Evolutionary conservation across 2,329 filamentous ascomycete genomes (phyloP).

Genomic region (Biscogniauxia sp.): DNA sequence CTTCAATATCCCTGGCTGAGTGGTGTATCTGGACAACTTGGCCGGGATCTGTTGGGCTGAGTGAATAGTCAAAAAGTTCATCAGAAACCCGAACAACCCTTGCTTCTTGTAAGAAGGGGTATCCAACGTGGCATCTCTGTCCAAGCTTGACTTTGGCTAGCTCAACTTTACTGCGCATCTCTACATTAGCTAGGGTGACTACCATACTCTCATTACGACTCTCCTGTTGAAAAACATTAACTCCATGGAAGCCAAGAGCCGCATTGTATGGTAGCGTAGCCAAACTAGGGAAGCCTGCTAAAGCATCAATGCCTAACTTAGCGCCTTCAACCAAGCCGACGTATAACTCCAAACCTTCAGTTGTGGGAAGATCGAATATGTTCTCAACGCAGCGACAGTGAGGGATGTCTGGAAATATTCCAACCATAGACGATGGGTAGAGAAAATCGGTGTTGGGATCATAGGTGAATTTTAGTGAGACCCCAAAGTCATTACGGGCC

Average conservation of each 20-base stretch:
- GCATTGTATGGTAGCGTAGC: conserved; percentile 83
- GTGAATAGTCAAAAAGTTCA: conserved; percentile 84
- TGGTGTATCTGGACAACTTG: conserved; percentile 70
- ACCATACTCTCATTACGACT: conserved; percentile 97
- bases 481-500: conserved; percentile 83
- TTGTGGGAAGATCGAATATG: conserved; percentile 88
- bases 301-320: conserved; percentile 75
- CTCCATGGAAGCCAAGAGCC: conserved; percentile 78
- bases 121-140: conserved; percentile 84
- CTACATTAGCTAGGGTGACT: conserved; percentile 75
- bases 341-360: conserved; percentile 84
- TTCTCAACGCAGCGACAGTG: conserved; percentile 93
- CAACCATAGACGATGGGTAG: conserved; percentile 84
- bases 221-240: conserved; percentile 93
- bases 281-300: conserved; percentile 90
- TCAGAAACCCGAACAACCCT: conserved; percentile 87
- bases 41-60: conserved; percentile 60
- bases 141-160: conserved; percentile 78
- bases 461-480: conserved; percentile 90
- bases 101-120: conserved; percentile 92
- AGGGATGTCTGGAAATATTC: conserved; percentile 84
- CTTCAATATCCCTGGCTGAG: conserved; percentile 70
- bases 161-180: conserved; percentile 66
- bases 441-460: conserved; percentile 71
- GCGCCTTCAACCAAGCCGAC: conserved; percentile 82